phyloP scores from a whole-genome alignment of 352 stramenopile genomes.

The Phytophthora colocasiae region DNA sequence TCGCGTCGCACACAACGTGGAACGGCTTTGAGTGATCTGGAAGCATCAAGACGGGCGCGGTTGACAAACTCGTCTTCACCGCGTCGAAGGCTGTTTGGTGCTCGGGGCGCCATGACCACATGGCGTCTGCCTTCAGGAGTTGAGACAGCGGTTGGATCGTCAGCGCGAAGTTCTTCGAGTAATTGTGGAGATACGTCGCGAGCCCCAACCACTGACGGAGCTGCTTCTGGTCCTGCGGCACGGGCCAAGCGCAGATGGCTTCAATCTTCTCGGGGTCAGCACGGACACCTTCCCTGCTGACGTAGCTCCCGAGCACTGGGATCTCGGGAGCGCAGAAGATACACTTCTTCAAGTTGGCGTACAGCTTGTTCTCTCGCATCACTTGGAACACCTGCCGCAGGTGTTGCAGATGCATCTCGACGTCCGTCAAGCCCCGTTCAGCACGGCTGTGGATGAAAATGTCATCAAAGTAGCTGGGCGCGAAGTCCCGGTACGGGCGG shows the following conservation, averaged over 20 bases:
- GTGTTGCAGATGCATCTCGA: neutral
- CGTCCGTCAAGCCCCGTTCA: neutral
- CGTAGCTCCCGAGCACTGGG: neutral
- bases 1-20: neutral
- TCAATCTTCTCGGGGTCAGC: neutral
- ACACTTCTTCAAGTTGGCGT: conserved; percentile 1
- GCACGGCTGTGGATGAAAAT: neutral
- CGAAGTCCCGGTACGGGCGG: neutral
- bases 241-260: neutral
- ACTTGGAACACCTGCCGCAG: neutral
- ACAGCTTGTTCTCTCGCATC: conserved; percentile 6
- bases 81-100: neutral
- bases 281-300: neutral
- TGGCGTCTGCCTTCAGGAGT: neutral
- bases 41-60: neutral
- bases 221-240: neutral
- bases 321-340: conserved; percentile 3
- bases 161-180: neutral
- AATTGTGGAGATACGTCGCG: neutral
- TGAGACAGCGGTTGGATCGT: neutral
- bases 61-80: neutral
- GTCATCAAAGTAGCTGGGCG: neutral
- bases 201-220: neutral
- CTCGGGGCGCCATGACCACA: neutral
- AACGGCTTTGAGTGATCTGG: neutral